phyloP scores from a whole-genome alignment of 148 eudicot species.

The Linanthus parryae region DNA sequence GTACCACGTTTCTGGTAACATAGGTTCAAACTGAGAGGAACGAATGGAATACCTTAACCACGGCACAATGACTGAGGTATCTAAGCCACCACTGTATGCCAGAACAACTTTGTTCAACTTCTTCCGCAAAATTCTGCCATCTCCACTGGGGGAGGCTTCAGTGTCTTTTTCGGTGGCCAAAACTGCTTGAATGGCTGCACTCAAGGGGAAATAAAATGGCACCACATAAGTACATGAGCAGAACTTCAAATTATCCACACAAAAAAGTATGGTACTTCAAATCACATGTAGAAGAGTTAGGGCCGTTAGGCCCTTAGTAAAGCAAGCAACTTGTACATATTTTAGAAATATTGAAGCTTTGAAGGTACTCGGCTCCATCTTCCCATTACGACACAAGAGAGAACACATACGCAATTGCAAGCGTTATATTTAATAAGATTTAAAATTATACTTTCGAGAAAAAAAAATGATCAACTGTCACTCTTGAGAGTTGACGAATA shows the following conservation, averaged over 20 bases:
- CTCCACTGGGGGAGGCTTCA: conserved; percentile 25
- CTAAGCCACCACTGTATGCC: conserved; percentile 98
- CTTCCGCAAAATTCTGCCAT: conserved; percentile 44
- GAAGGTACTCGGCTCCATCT: no score
- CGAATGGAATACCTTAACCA: conserved; percentile 64
- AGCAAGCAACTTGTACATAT: no score
- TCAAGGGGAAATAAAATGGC: background rate
- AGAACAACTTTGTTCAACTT: conserved; percentile 91
- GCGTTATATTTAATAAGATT: no score
- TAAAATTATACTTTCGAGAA: no score
- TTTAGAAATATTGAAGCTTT: no score
- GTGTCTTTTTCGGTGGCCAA: conserved; percentile 50
- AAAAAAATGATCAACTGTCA: no score
- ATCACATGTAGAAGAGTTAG: background rate
- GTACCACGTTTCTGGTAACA: no score
- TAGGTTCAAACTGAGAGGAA: background rate
- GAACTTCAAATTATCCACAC: background rate
- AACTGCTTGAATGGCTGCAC: conserved; percentile 49
- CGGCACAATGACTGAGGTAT: conserved; percentile 97
- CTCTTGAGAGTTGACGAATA: no score
- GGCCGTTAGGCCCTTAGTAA: background rate
- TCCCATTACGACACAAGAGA: no score
- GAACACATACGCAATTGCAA: no score
- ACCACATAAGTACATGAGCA: background rate
- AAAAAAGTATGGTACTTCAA: background rate